Conservation (phyloP, 257 asterid species). For the Solanum gracilifrons region DNA sequence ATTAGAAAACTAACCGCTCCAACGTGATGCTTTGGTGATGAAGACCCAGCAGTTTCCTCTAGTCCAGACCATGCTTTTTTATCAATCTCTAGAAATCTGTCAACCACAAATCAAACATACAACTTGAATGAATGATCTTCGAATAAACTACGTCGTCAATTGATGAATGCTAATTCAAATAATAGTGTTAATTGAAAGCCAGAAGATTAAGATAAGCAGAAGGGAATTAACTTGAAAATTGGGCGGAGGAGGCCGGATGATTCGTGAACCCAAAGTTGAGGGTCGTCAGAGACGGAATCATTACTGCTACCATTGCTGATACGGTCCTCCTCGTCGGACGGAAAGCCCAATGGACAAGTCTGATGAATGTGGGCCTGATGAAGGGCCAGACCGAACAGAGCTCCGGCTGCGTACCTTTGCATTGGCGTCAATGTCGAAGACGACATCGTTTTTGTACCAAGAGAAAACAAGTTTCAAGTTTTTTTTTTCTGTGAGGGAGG, state of each 20-base stretch:
- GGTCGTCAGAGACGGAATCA: slow-evolving; percentile 59
- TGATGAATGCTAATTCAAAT: neutral
- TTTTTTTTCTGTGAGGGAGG: neutral
- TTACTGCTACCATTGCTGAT: slow-evolving; percentile 45
- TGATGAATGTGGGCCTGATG: slow-evolving; percentile 74
- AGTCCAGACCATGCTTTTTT: slow-evolving; percentile 67
- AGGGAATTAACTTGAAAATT: slow-evolving; percentile 39
- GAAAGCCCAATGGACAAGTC: slow-evolving; percentile 57
- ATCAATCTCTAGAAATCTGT: slow-evolving; percentile 63
- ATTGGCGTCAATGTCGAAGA: slow-evolving; percentile 51
- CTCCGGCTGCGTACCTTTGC: slow-evolving; percentile 78
- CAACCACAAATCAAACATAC: neutral
- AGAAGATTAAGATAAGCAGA: neutral
- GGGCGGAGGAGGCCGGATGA: slow-evolving; percentile 70
- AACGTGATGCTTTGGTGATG: slow-evolving; percentile 55
- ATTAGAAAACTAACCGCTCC: slow-evolving; percentile 57
- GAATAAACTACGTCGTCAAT: neutral
- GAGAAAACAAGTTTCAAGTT: neutral
- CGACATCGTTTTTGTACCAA: slow-evolving; percentile 12
- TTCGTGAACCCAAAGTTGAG: slow-evolving; percentile 61
- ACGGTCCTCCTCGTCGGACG: slow-evolving; percentile 35
- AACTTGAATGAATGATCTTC: neutral
- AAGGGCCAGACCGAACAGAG: slow-evolving; percentile 59
- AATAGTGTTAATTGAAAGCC: neutral
- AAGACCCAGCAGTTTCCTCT: slow-evolving; percentile 62